Evolutionary conservation across 108 stramenopile genomes (phyloP), one percentile per base, ranked within the genome.

Genomic region (Conticribra guillardii): DNA sequence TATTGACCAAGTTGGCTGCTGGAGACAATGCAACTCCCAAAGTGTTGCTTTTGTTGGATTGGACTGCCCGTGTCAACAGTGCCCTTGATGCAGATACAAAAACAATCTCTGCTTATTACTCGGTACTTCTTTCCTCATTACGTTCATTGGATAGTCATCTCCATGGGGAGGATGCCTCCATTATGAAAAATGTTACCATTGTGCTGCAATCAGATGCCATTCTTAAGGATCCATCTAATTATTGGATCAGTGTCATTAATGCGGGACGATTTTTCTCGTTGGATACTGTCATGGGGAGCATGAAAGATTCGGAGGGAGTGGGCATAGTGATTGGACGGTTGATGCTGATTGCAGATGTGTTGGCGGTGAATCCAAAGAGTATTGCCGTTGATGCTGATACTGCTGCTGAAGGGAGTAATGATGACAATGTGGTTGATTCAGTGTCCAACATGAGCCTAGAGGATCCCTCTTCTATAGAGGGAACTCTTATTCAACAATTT

Each of bases 191-290:
- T 37, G 92, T 94, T 34, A 81, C 82, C 21, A 71, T 96, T 21
- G 54, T 94, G 14, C 66, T 68, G 15, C 96, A 97, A 68, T 89
- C 88, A 29, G 92, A 95, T 53, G 93, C 90, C 9, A 96, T 96
- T 49, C 67, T 97, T 48, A 71, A 72, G 16, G 93, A 95, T 82
- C 96, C 96, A 27, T 90, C 89, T 51, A 93, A 94, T 60, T 97
- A 97, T 71, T 97, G 96, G 96, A 94, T 97, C 67, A 89, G 87
- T 53, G 94, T 96, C 1, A 97, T 97, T 63, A 94, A 95, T 72
- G 90, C 89, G 8, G 96, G 96, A 32, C 87, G 96, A 32, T 87
- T 87, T 73, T 95, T 97, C 68, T 74, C 74, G 58, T 81, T 97
- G 50, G 76, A 88, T 54, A 89, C 89, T 23, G 90, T 94, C 32